A percentile compares a stretch with the other conserved stretches of the same genome.
Evolutionary conservation across 1,139 yeast species (phyloP).

Genomic region (Protomyces pachydermus): DNA sequence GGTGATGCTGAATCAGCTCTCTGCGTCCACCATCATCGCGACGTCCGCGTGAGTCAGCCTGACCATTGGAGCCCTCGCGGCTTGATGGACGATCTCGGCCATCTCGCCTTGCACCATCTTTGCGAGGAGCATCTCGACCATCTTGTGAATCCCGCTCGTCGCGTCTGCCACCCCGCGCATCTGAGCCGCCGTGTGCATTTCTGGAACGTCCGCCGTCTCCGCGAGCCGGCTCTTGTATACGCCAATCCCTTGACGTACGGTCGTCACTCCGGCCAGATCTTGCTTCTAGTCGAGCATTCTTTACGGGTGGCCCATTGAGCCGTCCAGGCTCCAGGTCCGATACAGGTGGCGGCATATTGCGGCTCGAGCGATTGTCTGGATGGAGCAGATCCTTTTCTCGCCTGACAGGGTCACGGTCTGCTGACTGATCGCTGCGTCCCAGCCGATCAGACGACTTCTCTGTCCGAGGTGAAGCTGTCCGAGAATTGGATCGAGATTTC

Average conservation of each 20-base stretch:
- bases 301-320: not conserved
- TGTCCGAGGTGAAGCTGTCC: not conserved
- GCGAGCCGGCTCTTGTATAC: not conserved
- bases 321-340: not conserved
- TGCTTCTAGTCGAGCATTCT: not conserved
- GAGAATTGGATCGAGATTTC: not conserved
- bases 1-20: not conserved
- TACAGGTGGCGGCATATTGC: not conserved
- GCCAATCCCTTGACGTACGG: not conserved
- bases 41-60: not conserved
- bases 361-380: not conserved
- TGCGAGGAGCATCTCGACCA: not conserved
- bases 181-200: too few relatives aligned
- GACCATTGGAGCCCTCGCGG: not conserved
- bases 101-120: not conserved
- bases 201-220: not conserved
- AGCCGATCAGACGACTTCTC: not conserved
- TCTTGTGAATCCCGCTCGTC: not conserved
- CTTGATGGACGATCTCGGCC: not conserved
- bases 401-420: not conserved
- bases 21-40: not conserved
- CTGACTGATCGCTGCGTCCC: not conserved
- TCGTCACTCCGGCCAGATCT: not conserved
- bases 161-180: not conserved
- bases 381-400: not conserved